phyloP scores from a whole-genome alignment of 495 filamentous ascomycete species.

The Elasticomyces elasticus region DNA sequence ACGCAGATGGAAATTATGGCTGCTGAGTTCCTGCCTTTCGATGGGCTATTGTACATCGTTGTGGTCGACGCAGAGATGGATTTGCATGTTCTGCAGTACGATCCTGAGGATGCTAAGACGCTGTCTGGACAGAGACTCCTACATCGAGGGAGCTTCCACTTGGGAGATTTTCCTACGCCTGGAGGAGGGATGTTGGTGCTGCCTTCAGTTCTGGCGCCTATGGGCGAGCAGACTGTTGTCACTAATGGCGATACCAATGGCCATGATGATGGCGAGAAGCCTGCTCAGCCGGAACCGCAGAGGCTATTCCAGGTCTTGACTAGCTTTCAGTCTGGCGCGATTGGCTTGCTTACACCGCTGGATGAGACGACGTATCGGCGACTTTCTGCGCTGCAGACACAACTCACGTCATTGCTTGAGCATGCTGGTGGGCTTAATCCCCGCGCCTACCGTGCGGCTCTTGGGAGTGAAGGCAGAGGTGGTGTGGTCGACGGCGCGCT shows the following conservation, averaged over 20 bases:
- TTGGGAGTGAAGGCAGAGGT: conserved; percentile 36
- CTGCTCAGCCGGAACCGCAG: conserved; percentile 25
- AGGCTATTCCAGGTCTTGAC: conserved; percentile 56
- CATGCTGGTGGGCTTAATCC: conserved; percentile 75
- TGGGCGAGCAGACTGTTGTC: conserved; percentile 20
- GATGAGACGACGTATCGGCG: conserved; percentile 74
- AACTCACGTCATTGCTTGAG: conserved; percentile 64
- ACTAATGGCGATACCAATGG: conserved; percentile 28
- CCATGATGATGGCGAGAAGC: conserved; percentile 32
- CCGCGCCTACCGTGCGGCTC: conserved; percentile 54
- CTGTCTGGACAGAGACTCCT: conserved; percentile 79
- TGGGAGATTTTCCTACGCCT: conserved; percentile 58
- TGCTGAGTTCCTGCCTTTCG: conserved; percentile 82
- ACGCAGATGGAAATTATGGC: conserved; percentile 65
- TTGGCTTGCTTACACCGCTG: conserved; percentile 68
- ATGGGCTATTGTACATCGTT: conserved; percentile 69
- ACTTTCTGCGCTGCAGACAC: conserved; percentile 68
- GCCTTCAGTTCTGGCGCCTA: conserved; percentile 42
- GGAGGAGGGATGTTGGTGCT: conserved; percentile 55
- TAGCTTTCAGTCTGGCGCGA: conserved; percentile 59
- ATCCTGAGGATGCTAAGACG: conserved; percentile 93
- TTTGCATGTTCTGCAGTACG: conserved; percentile 82
- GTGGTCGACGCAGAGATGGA: conserved; percentile 77
- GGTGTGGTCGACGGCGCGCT: conserved; percentile 55
- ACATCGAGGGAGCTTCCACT: conserved; percentile 77